phyloP scores from a whole-genome alignment of 257 asterid species.

The Capsicum baccatum region DNA sequence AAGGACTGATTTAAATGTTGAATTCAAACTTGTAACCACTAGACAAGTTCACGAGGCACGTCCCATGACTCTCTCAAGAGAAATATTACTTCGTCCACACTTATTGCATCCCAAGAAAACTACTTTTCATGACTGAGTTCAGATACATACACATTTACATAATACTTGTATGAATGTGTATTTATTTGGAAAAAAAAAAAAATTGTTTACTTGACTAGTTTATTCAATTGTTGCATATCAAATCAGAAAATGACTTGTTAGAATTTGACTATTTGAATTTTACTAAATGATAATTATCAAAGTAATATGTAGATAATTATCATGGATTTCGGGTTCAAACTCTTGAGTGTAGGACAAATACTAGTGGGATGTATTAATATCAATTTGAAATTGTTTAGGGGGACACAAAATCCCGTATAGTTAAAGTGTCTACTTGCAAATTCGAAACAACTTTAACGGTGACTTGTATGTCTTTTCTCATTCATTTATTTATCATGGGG shows the following conservation, averaged over 20 bases:
- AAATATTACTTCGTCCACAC: slow-evolving; percentile 14
- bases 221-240: neutral
- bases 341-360: no score
- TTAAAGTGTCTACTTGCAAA: no score
- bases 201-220: neutral
- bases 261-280: neutral
- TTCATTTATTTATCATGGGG: slow-evolving; percentile 19
- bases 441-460: no score
- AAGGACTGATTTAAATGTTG: neutral
- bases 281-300: neutral
- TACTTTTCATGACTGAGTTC: neutral
- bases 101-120: neutral
- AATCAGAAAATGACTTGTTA: neutral
- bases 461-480: neutral
- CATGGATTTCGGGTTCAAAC: neutral
- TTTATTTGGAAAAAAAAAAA: neutral
- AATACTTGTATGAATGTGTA: neutral
- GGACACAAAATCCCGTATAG: no score
- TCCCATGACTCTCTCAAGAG: slow-evolving; percentile 7
- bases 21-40: slow-evolving; percentile 7
- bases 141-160: neutral
- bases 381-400: no score
- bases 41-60: slow-evolving; percentile 29
- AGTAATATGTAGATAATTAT: no score
- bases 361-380: no score